Evolutionary conservation across 108 stramenopile species (phyloP), one percentile per base, ranked within the genome.

Genomic region (Cylindrotheca fusiformis): DNA sequence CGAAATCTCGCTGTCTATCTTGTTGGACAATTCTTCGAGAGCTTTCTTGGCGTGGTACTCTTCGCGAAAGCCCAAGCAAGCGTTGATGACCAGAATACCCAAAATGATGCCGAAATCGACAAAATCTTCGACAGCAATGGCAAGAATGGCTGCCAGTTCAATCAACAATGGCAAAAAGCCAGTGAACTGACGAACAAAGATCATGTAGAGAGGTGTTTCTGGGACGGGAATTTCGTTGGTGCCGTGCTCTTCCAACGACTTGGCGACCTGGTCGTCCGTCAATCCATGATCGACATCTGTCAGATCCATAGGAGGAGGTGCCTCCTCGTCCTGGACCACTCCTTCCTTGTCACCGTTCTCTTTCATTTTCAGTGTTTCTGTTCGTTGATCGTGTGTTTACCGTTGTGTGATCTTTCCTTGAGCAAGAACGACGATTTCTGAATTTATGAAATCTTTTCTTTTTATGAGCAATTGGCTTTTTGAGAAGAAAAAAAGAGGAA

Each of bases 41-140:
- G 62, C 56, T 55, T 84, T 83, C 52, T 82, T 82, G n/a, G 88
- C 86, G n/a, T 90, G 63, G 58, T 76, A 78, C 59, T 88, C 88
- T 65, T 93, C 92, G 8, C 58, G 67, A 55, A 88, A 93, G 32
- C 87, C 88, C 24, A 87, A 63, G 45, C 26, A 73, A 23, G 48
- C 91, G 60, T 93, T 93, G 53, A 85, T 60, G 26, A 82, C 8
- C 10, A 89, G 67, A 63, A 93, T 82, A 22, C 62, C 84, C 4
- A 63, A 20, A 48, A 75, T 60, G 23, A 74, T 74, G 0, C 46
- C 73, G 28, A 74, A 68, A 66, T 82, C 81, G 19, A 50, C 19
- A 28, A 26, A 82, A 48, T 71, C 66, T 61, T 66, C 50, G 12
- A 75, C 65, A 4, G 61, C 81, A 28, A 72, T 47, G 2, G 58